Evolutionary conservation across 352 stramenopile genomes (phyloP).

Genomic region (Nothophytophthora sp.): DNA sequence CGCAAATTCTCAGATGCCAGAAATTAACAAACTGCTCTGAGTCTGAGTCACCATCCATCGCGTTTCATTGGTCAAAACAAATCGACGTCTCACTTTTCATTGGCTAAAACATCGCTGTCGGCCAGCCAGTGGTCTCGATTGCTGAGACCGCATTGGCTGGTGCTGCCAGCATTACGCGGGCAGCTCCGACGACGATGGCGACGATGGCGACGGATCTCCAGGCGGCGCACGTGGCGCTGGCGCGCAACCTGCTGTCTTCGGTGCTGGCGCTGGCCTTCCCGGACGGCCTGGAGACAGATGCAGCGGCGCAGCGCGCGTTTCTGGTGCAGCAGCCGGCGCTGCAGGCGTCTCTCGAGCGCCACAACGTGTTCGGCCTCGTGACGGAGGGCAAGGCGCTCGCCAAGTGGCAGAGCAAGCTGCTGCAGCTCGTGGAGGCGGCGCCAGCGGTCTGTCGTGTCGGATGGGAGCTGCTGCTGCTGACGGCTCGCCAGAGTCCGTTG

Average conservation of each 20-base stretch:
- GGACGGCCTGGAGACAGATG: conserved; percentile 49
- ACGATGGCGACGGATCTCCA: conserved; percentile 9
- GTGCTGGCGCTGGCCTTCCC: conserved; percentile 73
- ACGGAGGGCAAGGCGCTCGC: conserved; percentile 71
- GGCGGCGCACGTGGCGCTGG: conserved; percentile 36
- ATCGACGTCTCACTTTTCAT: conserved; percentile 1
- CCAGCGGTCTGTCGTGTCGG: conserved; percentile 40
- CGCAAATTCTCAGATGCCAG: too few relatives aligned
- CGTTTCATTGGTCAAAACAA: background rate
- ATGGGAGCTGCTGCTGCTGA: conserved; percentile 63
- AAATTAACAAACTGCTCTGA: too few relatives aligned
- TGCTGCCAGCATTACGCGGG: conserved; percentile 16
- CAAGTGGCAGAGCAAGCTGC: conserved; percentile 71
- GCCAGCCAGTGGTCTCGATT: background rate
- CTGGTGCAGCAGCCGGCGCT: conserved; percentile 56
- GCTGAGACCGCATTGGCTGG: conserved; percentile 3
- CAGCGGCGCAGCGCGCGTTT: conserved; percentile 39
- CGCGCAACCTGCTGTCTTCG: conserved; percentile 81
- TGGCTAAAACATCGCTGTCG: background rate
- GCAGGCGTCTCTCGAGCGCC: conserved; percentile 42
- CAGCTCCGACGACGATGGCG: background rate
- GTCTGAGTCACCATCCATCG: too few relatives aligned
- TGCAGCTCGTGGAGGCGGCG: conserved; percentile 49
- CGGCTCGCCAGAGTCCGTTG: conserved; percentile 56
- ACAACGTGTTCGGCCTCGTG: conserved; percentile 79